Evolutionary conservation across 2,329 filamentous ascomycete species (phyloP).

Genomic region (Lachnellula hyalina): DNA sequence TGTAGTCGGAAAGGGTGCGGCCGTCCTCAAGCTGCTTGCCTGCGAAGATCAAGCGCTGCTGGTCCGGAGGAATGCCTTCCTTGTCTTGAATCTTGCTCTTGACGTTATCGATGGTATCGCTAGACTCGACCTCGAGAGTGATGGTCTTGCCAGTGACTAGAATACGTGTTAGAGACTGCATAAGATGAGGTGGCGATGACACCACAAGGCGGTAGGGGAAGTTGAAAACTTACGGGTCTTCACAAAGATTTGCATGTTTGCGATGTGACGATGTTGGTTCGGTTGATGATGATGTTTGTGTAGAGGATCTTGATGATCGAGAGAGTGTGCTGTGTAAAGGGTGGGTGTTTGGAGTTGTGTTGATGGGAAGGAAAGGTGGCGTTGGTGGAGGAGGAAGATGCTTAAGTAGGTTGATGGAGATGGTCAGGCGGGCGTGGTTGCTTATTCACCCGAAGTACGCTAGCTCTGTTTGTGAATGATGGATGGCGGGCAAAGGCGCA

Average conservation of each 20-base stretch:
- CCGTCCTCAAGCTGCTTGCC: slow-evolving; percentile 99
- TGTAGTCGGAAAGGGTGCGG: slow-evolving; percentile 98
- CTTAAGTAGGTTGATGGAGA: background rate
- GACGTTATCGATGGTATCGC: slow-evolving; percentile 99
- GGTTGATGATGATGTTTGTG: background rate
- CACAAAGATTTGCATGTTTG: slow-evolving; percentile 91
- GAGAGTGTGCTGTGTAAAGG: background rate
- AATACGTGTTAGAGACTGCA: slow-evolving; percentile 59
- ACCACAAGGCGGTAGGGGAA: slow-evolving; percentile 18
- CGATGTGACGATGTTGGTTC: slow-evolving; percentile 8
- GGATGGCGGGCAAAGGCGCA: background rate
- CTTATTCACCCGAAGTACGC: background rate
- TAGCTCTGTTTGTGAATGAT: background rate
- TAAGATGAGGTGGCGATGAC: slow-evolving; percentile 56
- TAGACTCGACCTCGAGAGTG: slow-evolving; percentile 99
- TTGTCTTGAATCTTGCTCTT: slow-evolving; percentile 96
- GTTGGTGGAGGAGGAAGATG: background rate
- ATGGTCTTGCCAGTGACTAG: slow-evolving; percentile 98
- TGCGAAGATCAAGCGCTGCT: slow-evolving; percentile 99
- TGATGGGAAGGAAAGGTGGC: background rate
- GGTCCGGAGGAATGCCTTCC: slow-evolving; percentile 98
- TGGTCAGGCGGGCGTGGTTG: background rate
- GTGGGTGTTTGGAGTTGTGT: slow-evolving; percentile 1
- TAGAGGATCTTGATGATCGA: slow-evolving; percentile 11
- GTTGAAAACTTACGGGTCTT: slow-evolving; percentile 72